Evolutionary conservation across 345 rosid species (phyloP).

Genomic region (Eucalyptus brandiana): DNA sequence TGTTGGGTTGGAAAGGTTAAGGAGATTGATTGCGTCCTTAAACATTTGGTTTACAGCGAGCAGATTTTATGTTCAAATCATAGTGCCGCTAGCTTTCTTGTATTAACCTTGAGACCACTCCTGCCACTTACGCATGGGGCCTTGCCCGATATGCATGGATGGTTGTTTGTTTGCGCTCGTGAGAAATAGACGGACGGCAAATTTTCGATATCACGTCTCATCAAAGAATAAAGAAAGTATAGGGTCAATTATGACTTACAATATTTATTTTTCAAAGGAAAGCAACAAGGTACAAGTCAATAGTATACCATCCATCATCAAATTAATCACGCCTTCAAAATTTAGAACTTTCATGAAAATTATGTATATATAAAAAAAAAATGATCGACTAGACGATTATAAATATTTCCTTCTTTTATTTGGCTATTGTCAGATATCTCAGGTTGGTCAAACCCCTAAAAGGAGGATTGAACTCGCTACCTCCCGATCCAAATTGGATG

Average conservation of each 20-base stretch:
- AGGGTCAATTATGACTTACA: background rate
- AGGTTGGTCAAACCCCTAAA: background rate
- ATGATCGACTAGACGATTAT: background rate
- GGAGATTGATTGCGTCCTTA: background rate
- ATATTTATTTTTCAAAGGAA: background rate
- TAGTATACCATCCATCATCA: background rate
- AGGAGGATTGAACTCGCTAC: background rate
- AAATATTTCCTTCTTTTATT: background rate
- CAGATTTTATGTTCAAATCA: background rate
- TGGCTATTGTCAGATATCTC: background rate
- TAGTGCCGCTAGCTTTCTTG: too few relatives aligned
- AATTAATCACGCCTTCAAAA: background rate
- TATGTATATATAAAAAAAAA: background rate
- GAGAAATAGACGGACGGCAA: background rate
- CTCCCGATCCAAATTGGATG: background rate
- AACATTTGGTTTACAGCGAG: background rate
- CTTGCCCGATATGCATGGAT: background rate
- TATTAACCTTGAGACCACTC: background rate
- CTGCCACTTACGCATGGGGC: background rate
- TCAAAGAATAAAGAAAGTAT: background rate
- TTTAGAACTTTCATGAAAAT: background rate
- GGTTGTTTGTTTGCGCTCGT: background rate
- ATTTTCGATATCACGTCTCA: background rate
- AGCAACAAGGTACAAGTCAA: background rate
- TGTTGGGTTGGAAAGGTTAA: background rate